Conservation (phyloP, 1,284 basidiomycete genomes). For the Pascua guehoae region DNA sequence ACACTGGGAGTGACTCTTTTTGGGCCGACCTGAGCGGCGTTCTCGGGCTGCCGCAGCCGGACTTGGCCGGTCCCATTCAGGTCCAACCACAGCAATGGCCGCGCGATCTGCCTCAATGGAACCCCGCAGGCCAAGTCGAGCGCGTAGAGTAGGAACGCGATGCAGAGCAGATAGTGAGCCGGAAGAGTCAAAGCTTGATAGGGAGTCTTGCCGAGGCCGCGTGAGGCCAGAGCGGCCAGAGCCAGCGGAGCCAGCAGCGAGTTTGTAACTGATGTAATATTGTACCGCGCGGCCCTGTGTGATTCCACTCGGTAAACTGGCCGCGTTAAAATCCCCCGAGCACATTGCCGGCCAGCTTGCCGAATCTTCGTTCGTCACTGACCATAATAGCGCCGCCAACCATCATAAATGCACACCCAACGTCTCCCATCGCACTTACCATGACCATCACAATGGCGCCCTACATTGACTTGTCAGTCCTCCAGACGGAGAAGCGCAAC, state of each 20-base stretch:
- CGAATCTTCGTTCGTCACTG: neutral
- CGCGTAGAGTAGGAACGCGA: neutral
- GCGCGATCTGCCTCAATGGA: neutral
- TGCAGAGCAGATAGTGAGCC: neutral
- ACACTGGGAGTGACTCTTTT: slow-evolving; percentile 13
- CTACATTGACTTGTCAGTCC: slow-evolving; percentile 8
- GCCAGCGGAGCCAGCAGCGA: too few relatives aligned
- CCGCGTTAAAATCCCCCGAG: neutral
- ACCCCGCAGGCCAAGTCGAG: neutral
- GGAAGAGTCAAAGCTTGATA: too few relatives aligned
- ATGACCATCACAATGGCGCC: slow-evolving; percentile 2
- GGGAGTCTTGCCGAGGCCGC: too few relatives aligned
- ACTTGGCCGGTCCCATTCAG: slow-evolving; percentile 1
- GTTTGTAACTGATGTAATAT: too few relatives aligned
- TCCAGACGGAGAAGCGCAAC: slow-evolving; percentile 23
- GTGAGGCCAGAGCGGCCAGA: too few relatives aligned
- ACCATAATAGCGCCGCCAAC: neutral
- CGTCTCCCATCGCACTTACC: neutral
- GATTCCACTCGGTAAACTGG: too few relatives aligned
- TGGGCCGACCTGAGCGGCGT: slow-evolving; percentile 14
- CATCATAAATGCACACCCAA: too few relatives aligned
- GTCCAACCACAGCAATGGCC: neutral
- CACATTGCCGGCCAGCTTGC: too few relatives aligned
- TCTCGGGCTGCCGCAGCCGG: slow-evolving; percentile 3
- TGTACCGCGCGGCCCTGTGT: too few relatives aligned